phyloP scores from a whole-genome alignment of 2,329 filamentous ascomycete species.

The Tolypocladium tundrense region DNA sequence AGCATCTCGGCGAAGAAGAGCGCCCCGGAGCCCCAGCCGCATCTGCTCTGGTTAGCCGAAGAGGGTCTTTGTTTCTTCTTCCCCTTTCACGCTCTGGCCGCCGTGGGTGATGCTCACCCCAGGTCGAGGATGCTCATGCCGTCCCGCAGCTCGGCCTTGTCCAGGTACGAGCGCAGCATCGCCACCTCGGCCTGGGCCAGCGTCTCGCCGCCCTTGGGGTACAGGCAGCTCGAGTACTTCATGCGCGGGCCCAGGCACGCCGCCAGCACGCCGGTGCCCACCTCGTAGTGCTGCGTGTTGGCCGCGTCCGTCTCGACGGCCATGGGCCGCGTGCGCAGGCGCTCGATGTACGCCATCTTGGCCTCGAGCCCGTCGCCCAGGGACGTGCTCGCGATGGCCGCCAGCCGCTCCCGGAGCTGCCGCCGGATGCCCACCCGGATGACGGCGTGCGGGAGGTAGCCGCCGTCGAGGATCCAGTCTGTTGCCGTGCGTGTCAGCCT shows the following conservation, averaged over 20 bases:
- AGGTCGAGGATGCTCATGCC: slow-evolving; percentile 54
- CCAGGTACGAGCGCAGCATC: slow-evolving; percentile 55
- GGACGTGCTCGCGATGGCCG: slow-evolving; percentile 41
- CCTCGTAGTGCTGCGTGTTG: slow-evolving; percentile 64
- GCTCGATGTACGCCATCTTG: slow-evolving; percentile 54
- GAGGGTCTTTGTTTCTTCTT: not conserved
- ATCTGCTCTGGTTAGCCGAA: slow-evolving; percentile 27
- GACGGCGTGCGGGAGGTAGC: slow-evolving; percentile 52
- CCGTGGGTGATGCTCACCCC: slow-evolving; percentile 12
- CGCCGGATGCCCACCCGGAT: slow-evolving; percentile 56
- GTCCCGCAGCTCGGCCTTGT: slow-evolving; percentile 47
- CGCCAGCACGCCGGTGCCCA: slow-evolving; percentile 52
- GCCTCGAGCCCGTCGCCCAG: slow-evolving; percentile 41
- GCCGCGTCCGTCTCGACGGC: slow-evolving; percentile 57
- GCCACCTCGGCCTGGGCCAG: slow-evolving; percentile 54
- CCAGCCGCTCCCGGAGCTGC: slow-evolving; percentile 52
- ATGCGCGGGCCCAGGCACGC: slow-evolving; percentile 56
- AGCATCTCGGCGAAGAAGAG: slow-evolving; percentile 57
- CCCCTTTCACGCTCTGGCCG: not conserved
- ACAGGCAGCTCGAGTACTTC: slow-evolving; percentile 63
- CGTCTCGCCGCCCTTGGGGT: slow-evolving; percentile 51
- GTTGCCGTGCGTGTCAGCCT: not conserved
- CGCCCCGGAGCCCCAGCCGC: slow-evolving; percentile 57
- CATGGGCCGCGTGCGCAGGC: slow-evolving; percentile 50
- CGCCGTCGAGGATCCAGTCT: slow-evolving; percentile 53